Evolutionary conservation across 2,329 filamentous ascomycete species (phyloP), one percentile per base, ranked within the genome.

Genomic region (Seiridium cupressi): DNA sequence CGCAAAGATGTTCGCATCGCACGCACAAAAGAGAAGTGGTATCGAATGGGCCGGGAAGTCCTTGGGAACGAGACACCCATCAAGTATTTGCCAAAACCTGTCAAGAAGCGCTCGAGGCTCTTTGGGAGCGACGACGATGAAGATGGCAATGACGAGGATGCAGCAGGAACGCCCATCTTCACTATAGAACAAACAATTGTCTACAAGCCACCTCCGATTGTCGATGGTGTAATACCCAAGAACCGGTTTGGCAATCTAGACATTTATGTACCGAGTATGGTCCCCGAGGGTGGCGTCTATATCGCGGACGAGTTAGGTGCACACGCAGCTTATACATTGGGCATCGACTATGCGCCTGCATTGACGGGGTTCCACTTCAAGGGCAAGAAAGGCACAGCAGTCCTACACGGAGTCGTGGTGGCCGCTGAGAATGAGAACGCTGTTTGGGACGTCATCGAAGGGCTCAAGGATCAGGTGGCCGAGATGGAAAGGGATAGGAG

Each of bases 171-270:
- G 1, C 86, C 87, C 1, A 74, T 89, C 1, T 90, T 85, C 68
- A 86, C 80, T 0, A 71, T 80, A 18, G 82, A 86, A 7, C 87
- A 92, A 69, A 92, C 94, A 0, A 84, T 89, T 11, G 62, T 88
- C 0, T 98, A 96, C 73, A 76, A 84, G 10, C 85, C 94, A 0
- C 90, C 92, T 1, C 89, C 92, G 0, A 88, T 98, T 1, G 79
- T 90, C 3, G 77, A 87, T 56, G 93, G 93, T 0, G 80, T 81
- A 10, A 84, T 98, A 1, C 94, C 95, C 0, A 94, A 92, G 76
- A 99, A 99, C 71, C 88, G 89, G 18, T 99, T 92, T 73, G 93
- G 93, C 9, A 99, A 99, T 70, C 89, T 98, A 61, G 95, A 98
- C 69, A 84, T 96, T 44, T 98, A 94, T 72, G 93, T 97, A 9